Evolutionary conservation across 768 basidiomycete genomes (phyloP).

Genomic region (Kwoniella heveanensis): DNA sequence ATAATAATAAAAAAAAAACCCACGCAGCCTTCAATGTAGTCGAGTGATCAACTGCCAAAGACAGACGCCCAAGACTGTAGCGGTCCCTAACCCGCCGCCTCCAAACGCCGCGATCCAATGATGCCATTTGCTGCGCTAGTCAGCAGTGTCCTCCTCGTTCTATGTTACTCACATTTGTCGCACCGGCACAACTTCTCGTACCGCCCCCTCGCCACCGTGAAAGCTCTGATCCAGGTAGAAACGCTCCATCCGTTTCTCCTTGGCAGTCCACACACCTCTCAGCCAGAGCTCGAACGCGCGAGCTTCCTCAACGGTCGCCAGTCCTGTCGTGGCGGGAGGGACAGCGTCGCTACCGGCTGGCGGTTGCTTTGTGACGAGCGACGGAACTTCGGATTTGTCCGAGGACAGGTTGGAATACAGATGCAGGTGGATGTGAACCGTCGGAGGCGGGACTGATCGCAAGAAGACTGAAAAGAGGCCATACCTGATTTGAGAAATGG

Average conservation of each 20-base stretch:
- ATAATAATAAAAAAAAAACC: too few species aligned
- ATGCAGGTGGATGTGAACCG: constrained; percentile 82
- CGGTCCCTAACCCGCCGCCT: constrained; percentile 39
- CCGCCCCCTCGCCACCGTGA: constrained; percentile 34
- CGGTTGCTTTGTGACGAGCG: constrained; percentile 51
- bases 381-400: constrained; percentile 54
- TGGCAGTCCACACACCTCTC: constrained; percentile 75
- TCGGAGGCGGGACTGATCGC: constrained; percentile 75
- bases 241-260: constrained; percentile 74
- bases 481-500: constrained; percentile 58
- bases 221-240: constrained; percentile 66
- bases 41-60: constrained; percentile 6
- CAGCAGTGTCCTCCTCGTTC: neutral
- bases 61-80: constrained; percentile 9
- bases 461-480: constrained; percentile 86
- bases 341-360: constrained; percentile 19
- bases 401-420: constrained; percentile 65
- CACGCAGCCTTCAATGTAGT: neutral
- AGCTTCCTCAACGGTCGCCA: constrained; percentile 64
- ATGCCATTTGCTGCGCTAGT: constrained; percentile 35
- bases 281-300: constrained; percentile 80
- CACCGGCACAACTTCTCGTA: constrained; percentile 32
- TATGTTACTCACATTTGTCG: constrained; percentile 38
- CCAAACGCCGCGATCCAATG: constrained; percentile 44
- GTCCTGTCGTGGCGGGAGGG: constrained; percentile 46